A percentile compares a stretch with the other conserved stretches of the same genome.
phyloP scores from a whole-genome alignment of 2,329 filamentous ascomycete species.

The Knufia petricola region DNA sequence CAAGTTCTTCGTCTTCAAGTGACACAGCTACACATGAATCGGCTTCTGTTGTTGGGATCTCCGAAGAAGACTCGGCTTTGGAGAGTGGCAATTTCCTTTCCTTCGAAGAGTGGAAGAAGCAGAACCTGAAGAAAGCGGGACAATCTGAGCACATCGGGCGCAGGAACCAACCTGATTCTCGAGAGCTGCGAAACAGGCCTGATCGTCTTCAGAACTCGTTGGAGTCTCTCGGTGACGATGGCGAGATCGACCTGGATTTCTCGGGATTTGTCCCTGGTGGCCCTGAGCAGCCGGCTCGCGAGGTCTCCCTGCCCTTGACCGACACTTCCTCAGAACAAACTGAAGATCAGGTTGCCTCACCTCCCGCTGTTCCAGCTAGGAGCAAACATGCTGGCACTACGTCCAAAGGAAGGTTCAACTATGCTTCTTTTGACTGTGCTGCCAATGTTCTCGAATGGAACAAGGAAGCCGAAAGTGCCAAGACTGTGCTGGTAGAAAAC shows the following conservation, averaged over 20 bases:
- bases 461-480: constrained; percentile 73
- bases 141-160: constrained; percentile 62
- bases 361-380: constrained; percentile 49
- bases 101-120: constrained; percentile 96
- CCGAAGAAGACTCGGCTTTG: constrained; percentile 54
- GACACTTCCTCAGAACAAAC: constrained; percentile 22
- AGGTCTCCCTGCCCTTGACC: constrained; percentile 15
- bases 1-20: neutral
- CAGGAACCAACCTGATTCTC: constrained; percentile 33
- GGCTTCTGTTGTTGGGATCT: neutral
- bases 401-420: constrained; percentile 95
- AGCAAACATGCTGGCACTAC: constrained; percentile 94
- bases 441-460: constrained; percentile 90
- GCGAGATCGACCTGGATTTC: constrained; percentile 71
- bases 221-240: constrained; percentile 75
- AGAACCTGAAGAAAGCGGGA: constrained; percentile 76
- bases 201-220: constrained; percentile 57
- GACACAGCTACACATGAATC: neutral
- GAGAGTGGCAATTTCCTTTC: constrained; percentile 82
- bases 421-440: constrained; percentile 93
- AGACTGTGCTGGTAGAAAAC: constrained; percentile 84
- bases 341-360: constrained; percentile 34
- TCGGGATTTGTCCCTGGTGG: constrained; percentile 48
- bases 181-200: constrained; percentile 35
- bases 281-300: constrained; percentile 22